Evolutionary conservation across 1,284 basidiomycete genomes (phyloP).

Genomic region (Ustilago esculenta): DNA sequence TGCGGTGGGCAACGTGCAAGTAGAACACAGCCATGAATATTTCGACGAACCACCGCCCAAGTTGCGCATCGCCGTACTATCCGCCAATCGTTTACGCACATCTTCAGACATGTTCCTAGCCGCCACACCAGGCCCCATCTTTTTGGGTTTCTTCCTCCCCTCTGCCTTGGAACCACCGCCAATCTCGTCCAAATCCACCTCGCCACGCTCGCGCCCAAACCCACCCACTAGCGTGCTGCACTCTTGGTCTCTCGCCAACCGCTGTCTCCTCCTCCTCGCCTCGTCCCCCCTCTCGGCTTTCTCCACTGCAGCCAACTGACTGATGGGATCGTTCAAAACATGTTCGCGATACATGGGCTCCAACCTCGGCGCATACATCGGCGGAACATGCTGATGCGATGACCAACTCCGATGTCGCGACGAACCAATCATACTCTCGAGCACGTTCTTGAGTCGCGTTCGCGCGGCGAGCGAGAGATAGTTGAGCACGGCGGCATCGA

Average conservation of each 20-base stretch:
- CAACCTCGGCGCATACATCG: constrained; percentile 34
- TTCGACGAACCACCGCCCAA: constrained; percentile 54
- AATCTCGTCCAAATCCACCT: constrained; percentile 46
- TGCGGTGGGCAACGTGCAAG: constrained; percentile 19
- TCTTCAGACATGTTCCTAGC: constrained; percentile 65
- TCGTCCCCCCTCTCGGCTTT: constrained; percentile 62
- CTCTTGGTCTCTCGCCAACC: constrained; percentile 59
- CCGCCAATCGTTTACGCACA: constrained; percentile 60
- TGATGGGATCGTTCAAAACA: constrained; percentile 53
- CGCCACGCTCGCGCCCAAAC: constrained; percentile 20
- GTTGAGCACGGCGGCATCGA: constrained; percentile 63
- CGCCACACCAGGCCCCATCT: constrained; percentile 49
- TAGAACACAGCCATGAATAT: constrained; percentile 54
- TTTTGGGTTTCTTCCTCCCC: constrained; percentile 50
- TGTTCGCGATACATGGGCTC: constrained; percentile 60
- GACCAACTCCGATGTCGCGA: constrained; percentile 64
- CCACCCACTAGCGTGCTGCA: constrained; percentile 41
- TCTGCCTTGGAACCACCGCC: constrained; percentile 24
- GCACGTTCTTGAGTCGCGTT: constrained; percentile 60
- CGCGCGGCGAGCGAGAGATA: constrained; percentile 62
- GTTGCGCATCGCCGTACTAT: constrained; percentile 65
- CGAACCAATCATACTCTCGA: constrained; percentile 62
- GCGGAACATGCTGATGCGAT: constrained; percentile 58
- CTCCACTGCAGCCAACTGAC: constrained; percentile 64
- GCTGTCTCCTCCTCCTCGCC: constrained; percentile 49